Evolutionary conservation across 495 filamentous ascomycete species (phyloP).

Genomic region (Aspergillus wentii): DNA sequence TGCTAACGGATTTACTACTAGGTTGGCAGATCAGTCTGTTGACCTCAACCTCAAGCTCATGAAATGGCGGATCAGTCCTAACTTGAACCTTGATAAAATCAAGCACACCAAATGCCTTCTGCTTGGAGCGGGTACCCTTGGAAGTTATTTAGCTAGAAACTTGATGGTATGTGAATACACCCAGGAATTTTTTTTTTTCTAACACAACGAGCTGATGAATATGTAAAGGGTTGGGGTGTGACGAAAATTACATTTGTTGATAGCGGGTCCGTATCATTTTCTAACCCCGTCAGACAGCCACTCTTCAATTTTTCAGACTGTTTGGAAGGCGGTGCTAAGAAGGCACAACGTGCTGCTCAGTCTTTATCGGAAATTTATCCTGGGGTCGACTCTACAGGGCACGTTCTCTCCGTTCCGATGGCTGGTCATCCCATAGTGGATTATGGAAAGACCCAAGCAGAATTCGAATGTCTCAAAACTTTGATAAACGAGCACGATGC

Average conservation of each 20-base stretch:
- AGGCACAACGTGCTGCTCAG: constrained; percentile 77
- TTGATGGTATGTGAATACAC: constrained; percentile 69
- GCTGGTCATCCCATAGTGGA: constrained; percentile 82
- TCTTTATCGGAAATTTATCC: constrained; percentile 84
- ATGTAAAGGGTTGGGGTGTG: constrained; percentile 85
- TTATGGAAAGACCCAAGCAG: constrained; percentile 55
- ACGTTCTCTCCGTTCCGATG: constrained; percentile 87
- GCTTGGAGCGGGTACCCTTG: constrained; percentile 91
- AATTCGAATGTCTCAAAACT: constrained; percentile 69
- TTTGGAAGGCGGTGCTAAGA: constrained; percentile 75
- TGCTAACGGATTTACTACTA: constrained; percentile 14
- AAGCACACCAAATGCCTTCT: constrained; percentile 89
- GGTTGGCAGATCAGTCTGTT: constrained; percentile 89
- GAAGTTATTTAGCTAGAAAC: constrained; percentile 86
- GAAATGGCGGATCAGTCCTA: constrained; percentile 94
- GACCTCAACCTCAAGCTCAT: constrained; percentile 97
- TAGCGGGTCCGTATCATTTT: constrained; percentile 89
- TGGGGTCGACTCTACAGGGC: constrained; percentile 73
- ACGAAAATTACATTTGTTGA: constrained; percentile 94
- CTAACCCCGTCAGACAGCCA: constrained; percentile 95
- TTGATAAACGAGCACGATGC: constrained; percentile 86
- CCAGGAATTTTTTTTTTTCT: too few relatives aligned
- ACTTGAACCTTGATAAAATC: constrained; percentile 79
- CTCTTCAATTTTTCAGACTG: constrained; percentile 89
- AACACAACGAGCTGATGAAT: too few relatives aligned